Evolutionary conservation across 345 rosid genomes (phyloP).

Genomic region (Mercurialis annua): DNA sequence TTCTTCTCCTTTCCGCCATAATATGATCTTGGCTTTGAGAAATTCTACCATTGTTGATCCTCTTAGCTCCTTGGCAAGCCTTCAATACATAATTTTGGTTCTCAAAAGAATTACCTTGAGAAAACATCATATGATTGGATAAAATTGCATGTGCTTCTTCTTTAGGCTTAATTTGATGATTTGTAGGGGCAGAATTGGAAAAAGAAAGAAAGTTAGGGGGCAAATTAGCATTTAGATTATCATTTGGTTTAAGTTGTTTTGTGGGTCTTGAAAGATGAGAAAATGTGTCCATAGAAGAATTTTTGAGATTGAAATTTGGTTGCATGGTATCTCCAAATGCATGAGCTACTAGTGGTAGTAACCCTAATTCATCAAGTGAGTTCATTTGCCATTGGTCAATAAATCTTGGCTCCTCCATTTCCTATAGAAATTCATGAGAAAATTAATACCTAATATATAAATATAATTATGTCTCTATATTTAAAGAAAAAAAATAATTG

Average conservation of each 20-base stretch:
- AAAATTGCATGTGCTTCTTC: conserved; percentile 31
- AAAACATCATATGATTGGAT: conserved; percentile 22
- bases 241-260: conserved; percentile 42
- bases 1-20: conserved; percentile 62
- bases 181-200: conserved; percentile 23
- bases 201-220: conserved; percentile 30
- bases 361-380: conserved; percentile 38
- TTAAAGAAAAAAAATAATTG: not conserved
- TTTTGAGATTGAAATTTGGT: conserved; percentile 22
- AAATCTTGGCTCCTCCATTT: conserved; percentile 46
- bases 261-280: conserved; percentile 25
- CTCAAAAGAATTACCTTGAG: conserved; percentile 30
- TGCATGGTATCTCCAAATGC: conserved; percentile 44
- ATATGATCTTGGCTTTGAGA: conserved; percentile 57
- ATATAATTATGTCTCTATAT: not conserved
- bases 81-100: conserved; percentile 37
- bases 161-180: conserved; percentile 45
- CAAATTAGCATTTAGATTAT: conserved; percentile 15
- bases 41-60: conserved; percentile 21
- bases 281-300: conserved; percentile 18
- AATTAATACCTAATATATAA: not conserved
- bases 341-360: conserved; percentile 36
- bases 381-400: conserved; percentile 48
- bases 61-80: conserved; percentile 30
- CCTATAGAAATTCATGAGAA: conserved; percentile 25